Evolutionary conservation across 2,329 filamentous ascomycete genomes (phyloP).

Genomic region (Colletotrichum sp.): DNA sequence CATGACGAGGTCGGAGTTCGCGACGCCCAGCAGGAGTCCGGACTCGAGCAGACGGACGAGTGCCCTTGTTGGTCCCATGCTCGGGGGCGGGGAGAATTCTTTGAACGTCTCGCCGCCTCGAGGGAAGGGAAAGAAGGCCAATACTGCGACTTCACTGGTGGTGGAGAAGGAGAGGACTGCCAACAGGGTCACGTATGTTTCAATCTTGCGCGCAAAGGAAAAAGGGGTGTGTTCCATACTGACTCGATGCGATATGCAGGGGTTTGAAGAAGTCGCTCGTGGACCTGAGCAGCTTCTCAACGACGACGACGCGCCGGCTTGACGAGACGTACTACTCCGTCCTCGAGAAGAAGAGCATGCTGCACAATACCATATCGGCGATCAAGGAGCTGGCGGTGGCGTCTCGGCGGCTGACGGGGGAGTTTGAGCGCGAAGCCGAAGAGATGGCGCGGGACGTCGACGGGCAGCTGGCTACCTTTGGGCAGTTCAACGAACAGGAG

Average conservation of each 20-base stretch:
- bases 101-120: neutral
- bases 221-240: neutral
- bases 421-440: constrained; percentile 64
- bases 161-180: constrained; percentile 46
- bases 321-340: constrained; percentile 79
- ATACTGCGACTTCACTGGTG: constrained; percentile 40
- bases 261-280: constrained; percentile 56
- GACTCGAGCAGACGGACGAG: constrained; percentile 49
- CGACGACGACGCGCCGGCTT: constrained; percentile 66
- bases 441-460: constrained; percentile 65
- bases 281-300: constrained; percentile 64
- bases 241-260: constrained; percentile 33
- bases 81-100: constrained; percentile 21
- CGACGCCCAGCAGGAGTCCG: constrained; percentile 47
- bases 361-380: constrained; percentile 68
- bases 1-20: constrained; percentile 47
- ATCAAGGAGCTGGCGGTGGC: constrained; percentile 71
- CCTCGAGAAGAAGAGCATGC: constrained; percentile 68
- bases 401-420: constrained; percentile 61
- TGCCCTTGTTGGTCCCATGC: constrained; percentile 31
- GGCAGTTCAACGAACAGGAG: constrained; percentile 70
- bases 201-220: neutral
- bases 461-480: constrained; percentile 63
- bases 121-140: constrained; percentile 27
- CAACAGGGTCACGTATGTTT: constrained; percentile 45